Conservation (phyloP, 164 flowering plant species). For the Piper betle region DNA sequence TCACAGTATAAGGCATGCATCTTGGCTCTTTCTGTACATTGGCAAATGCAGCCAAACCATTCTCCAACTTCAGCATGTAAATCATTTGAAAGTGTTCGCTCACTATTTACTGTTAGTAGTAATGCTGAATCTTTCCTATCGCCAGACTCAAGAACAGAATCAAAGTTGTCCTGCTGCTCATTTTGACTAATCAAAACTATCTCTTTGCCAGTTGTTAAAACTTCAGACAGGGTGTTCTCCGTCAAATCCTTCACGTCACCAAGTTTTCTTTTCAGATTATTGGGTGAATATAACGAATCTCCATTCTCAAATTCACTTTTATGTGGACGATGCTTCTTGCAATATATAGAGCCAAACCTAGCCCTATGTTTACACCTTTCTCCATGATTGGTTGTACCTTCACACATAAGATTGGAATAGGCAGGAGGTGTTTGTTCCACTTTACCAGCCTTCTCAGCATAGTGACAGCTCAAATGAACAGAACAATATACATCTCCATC, state of each 20-base stretch:
- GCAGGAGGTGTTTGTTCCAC: constrained; percentile 26
- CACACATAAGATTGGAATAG: constrained; percentile 54
- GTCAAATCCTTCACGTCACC: constrained; percentile 6
- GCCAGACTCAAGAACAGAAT: constrained; percentile 14
- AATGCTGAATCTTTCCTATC: constrained; percentile 16
- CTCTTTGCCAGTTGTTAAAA: constrained; percentile 24
- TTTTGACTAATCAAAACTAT: constrained; percentile 24
- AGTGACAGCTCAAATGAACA: constrained; percentile 74
- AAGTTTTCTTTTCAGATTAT: constrained; percentile 40
- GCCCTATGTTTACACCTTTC: constrained; percentile 86
- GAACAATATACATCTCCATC: constrained; percentile 91
- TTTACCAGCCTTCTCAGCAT: constrained; percentile 29
- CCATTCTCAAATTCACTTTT: constrained; percentile 13
- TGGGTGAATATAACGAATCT: constrained; percentile 17
- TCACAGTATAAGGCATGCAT: constrained; percentile 73
- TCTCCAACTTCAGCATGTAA: constrained; percentile 15
- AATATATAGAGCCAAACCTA: constrained; percentile 50
- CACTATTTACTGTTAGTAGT: constrained; percentile 25
- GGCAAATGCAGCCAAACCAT: constrained; percentile 32
- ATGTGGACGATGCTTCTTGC: constrained; percentile 73
- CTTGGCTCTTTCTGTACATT: constrained; percentile 57
- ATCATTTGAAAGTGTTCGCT: constrained; percentile 8
- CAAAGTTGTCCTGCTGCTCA: constrained; percentile 22
- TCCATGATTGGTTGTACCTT: constrained; percentile 82
- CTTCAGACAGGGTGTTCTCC: constrained; percentile 26